Evolutionary conservation across 192 early-diverging fungal genomes (phyloP), one percentile per base, ranked within the genome.

Genomic region (Rhizophagus sp.): DNA sequence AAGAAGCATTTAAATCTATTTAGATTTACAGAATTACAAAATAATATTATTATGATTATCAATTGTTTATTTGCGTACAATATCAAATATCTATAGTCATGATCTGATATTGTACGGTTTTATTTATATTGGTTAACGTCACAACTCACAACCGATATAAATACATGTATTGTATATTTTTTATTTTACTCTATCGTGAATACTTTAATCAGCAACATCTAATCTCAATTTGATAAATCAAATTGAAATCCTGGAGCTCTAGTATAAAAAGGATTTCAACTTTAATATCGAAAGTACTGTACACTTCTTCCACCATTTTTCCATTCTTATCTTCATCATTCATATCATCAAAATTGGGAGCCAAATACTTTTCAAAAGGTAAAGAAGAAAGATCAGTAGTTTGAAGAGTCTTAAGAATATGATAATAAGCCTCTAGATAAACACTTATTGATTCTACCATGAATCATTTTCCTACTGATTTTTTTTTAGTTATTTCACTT

Each of bases 291-390:
- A n/a, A 12, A 69, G 3, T 2, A 36, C 11, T 39, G 4, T 4
- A 0, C 36, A 39, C 4, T 7, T 41, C 39, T 9, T 41, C 39
- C 0, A 6, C 8, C 39, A 41, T 41, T 41, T 41, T 41, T 41
- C 39, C 39, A 8, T 41, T 41, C 0, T 0, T 8, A 41, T 41
- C 7, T 8, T 41, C 39, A 41, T 0, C 39, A 41, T 41, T 41
- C 39, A 41, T 8, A 68, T 17, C 7, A 34, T n/a, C 19, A 34
- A 19, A 19, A 36, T 41, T 15, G 7, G 67, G 67, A 22, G 67
- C 82, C 7, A 87, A 65, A 75, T 87, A 85, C 77, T 82, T 83
- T 33, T 81, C 84, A 36, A 87, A 87, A 0, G 86, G 86, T 22
- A 87, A 22, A 1, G 75, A 52, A 11, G 82, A 83, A 1, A 84